Evolutionary conservation across 768 basidiomycete genomes (phyloP).

Genomic region (Coprinopsis marcescibilis): DNA sequence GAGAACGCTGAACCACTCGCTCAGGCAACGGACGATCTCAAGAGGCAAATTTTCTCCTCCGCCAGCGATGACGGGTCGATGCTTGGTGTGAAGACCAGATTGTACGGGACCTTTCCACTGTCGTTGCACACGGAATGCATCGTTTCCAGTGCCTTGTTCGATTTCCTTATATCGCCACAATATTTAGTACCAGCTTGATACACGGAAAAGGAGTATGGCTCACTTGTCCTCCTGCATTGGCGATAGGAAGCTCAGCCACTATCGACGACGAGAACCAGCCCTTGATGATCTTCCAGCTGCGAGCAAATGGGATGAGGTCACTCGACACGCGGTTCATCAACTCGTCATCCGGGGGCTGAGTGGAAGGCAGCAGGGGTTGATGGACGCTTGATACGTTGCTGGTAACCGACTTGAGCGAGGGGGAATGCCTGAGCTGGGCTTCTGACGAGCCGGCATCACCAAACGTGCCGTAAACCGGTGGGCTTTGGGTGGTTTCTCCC

Average conservation of each 20-base stretch:
- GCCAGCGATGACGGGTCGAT: constrained; percentile 30
- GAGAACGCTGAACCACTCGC: constrained; percentile 52
- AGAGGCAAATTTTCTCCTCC: constrained; percentile 53
- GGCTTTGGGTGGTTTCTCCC: too few species aligned
- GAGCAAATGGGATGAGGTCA: constrained; percentile 37
- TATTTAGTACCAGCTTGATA: not conserved
- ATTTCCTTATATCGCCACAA: not conserved
- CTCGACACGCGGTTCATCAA: constrained; percentile 26
- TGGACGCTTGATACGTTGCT: constrained; percentile 19
- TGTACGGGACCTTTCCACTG: constrained; percentile 36
- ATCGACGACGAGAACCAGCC: constrained; percentile 15
- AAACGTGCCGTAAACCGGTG: too few species aligned
- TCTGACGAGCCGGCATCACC: too few species aligned
- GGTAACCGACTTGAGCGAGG: constrained; percentile 14
- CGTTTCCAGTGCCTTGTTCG: constrained; percentile 14
- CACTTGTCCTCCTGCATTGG: not conserved
- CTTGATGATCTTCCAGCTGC: constrained; percentile 21
- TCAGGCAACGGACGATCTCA: constrained; percentile 48
- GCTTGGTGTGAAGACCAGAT: constrained; percentile 25
- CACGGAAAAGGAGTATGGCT: not conserved
- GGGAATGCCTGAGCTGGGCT: too few species aligned
- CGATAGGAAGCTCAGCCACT: constrained; percentile 14
- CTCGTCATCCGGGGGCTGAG: constrained; percentile 20
- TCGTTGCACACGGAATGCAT: constrained; percentile 14
- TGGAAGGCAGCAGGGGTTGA: constrained; percentile 37